These are phyloP conservation scores for Canna indica DNA, from an alignment of 176 grass and related monocot genomes.

Conservation along the genomic window DNA sequence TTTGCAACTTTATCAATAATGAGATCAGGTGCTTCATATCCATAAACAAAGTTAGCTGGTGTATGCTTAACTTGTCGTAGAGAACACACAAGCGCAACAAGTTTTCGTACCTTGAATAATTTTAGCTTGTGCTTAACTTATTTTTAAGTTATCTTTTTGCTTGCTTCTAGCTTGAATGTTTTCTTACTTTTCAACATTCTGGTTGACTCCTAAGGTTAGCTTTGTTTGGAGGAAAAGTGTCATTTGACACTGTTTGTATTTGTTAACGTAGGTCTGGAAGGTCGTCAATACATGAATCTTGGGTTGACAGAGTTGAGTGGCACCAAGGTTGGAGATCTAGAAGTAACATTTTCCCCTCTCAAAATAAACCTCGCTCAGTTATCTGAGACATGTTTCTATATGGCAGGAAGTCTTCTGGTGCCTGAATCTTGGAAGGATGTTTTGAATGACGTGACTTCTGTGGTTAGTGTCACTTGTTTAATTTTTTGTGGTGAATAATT, in stretches of 20 bases:
- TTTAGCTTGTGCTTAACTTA: neutral
- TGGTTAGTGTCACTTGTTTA: slow-evolving; percentile 40
- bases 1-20: neutral
- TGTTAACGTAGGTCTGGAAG: slow-evolving; percentile 79
- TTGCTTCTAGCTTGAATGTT: neutral
- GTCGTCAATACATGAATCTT: slow-evolving; percentile 61
- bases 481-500: too few species aligned
- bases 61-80: too few species aligned
- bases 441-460: slow-evolving; percentile 63
- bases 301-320: slow-evolving; percentile 91
- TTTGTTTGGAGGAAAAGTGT: too few species aligned
- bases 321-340: slow-evolving; percentile 47
- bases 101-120: neutral
- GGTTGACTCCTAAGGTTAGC: neutral
- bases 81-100: neutral
- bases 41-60: neutral
- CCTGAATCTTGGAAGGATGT: slow-evolving; percentile 56
- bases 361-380: slow-evolving; percentile 6
- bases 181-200: neutral
- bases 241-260: slow-evolving; percentile 13
- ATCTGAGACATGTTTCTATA: slow-evolving; percentile 13
- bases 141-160: neutral
- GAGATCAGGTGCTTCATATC: neutral
- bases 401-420: slow-evolving; percentile 69
- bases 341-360: slow-evolving; percentile 20